Evolutionary conservation across 352 stramenopile species (phyloP).

Genomic region (Pythium sukuiense): DNA sequence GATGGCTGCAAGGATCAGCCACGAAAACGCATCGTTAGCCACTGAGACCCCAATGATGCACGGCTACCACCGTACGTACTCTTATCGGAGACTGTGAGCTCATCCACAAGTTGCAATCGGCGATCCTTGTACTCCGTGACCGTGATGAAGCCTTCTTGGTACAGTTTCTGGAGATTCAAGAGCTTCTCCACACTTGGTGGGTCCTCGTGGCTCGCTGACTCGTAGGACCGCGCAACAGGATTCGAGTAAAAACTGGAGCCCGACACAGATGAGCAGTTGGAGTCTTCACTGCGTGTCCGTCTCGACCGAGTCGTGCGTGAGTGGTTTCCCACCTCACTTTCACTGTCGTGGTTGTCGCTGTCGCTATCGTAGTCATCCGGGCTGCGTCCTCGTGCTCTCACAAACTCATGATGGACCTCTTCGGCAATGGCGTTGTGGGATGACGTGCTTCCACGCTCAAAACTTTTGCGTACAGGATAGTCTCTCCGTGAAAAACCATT

Average conservation of each 20-base stretch:
- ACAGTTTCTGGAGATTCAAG: slow-evolving; percentile 67
- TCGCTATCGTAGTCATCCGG: slow-evolving; percentile 6
- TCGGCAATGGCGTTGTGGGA: slow-evolving; percentile 16
- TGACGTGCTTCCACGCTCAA: neutral
- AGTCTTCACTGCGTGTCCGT: slow-evolving; percentile 18
- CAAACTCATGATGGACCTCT: slow-evolving; percentile 23
- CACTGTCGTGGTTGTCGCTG: slow-evolving; percentile 9
- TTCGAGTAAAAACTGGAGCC: slow-evolving; percentile 19
- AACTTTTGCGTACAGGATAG: slow-evolving; percentile 5
- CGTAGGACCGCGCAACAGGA: slow-evolving; percentile 20
- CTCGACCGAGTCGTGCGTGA: neutral
- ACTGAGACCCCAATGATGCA: no score
- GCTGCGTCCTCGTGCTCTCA: slow-evolving; percentile 6
- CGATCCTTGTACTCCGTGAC: slow-evolving; percentile 79
- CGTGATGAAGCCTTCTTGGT: slow-evolving; percentile 80
- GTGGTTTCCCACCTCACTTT: slow-evolving; percentile 13
- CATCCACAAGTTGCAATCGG: slow-evolving; percentile 62
- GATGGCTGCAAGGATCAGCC: slow-evolving; percentile 42
- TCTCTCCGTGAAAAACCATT: neutral
- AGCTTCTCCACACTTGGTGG: slow-evolving; percentile 58
- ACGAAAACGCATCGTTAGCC: neutral
- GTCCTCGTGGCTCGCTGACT: slow-evolving; percentile 26
- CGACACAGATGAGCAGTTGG: slow-evolving; percentile 18
- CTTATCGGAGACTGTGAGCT: slow-evolving; percentile 50
- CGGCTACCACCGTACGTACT: slow-evolving; percentile 34